Conservation (phyloP, 1,139 yeast species). For the Debaryomyces udenii region DNA sequence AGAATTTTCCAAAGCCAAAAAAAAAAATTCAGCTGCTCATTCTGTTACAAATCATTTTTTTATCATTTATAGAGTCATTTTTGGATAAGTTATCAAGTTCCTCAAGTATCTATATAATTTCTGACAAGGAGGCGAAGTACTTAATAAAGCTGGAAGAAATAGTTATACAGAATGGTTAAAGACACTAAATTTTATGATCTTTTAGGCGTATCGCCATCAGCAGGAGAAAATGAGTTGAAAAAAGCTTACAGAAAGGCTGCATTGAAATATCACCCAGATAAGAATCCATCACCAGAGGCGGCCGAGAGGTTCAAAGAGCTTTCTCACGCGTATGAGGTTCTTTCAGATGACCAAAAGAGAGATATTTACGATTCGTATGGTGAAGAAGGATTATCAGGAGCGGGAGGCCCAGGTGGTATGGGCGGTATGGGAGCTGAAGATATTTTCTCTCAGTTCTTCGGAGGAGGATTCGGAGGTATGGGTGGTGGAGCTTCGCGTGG, state of each 20-base stretch:
- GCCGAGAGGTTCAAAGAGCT: slow-evolving; percentile 95
- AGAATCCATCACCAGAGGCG: slow-evolving; percentile 76
- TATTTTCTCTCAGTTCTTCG: slow-evolving; percentile 91
- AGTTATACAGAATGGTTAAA: slow-evolving; percentile 63
- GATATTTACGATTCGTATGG: slow-evolving; percentile 88
- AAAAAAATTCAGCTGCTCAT: slow-evolving; percentile 9
- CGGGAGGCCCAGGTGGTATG: slow-evolving; percentile 71
- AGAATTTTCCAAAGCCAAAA: slow-evolving; percentile 13
- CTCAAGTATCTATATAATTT: slow-evolving; percentile 1
- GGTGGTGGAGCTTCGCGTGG: slow-evolving; percentile 70
- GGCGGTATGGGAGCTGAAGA: slow-evolving; percentile 86
- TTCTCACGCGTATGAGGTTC: slow-evolving; percentile 86
- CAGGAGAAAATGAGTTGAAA: slow-evolving; percentile 82
- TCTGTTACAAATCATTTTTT: slow-evolving; percentile 1
- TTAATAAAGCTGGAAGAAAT: slow-evolving; percentile 1
- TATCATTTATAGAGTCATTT: slow-evolving; percentile 1
- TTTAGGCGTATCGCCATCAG: slow-evolving; percentile 78
- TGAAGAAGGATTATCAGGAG: slow-evolving; percentile 84
- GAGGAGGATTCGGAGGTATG: slow-evolving; percentile 55
- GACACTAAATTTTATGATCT: slow-evolving; percentile 88
- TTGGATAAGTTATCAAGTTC: not conserved
- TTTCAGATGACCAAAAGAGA: slow-evolving; percentile 87
- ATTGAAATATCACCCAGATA: slow-evolving; percentile 93
- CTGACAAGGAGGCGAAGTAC: slow-evolving; percentile 2
- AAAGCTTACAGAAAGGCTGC: slow-evolving; percentile 96